These are phyloP conservation scores for Eucalyptus polybractea DNA, from an alignment of 345 rosid genomes.

Conservation along the genomic window DNA sequence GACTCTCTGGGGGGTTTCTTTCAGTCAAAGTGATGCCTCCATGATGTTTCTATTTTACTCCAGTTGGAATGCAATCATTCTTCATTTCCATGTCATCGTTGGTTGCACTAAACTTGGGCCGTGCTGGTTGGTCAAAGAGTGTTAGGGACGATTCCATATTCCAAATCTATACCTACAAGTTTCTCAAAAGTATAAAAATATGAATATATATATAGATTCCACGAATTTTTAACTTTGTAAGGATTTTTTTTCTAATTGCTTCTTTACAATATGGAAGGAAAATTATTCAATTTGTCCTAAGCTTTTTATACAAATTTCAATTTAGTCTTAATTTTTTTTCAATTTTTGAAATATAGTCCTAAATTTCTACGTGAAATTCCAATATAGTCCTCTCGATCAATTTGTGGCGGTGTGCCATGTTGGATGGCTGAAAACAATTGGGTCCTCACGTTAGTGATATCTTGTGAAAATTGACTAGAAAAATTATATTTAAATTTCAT, in stretches of 20 bases:
- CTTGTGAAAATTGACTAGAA: fast-evolving
- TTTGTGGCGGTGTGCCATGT: fast-evolving
- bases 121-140: neutral
- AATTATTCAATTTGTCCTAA: neutral
- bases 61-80: neutral
- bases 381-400: fast-evolving
- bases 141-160: neutral
- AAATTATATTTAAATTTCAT: neutral
- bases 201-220: neutral
- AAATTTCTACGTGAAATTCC: neutral
- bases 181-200: neutral
- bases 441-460: neutral
- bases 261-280: neutral
- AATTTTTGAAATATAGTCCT: neutral
- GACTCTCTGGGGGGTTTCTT: neutral
- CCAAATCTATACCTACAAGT: neutral
- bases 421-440: neutral
- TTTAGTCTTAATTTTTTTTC: neutral
- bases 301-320: neutral
- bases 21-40: neutral
- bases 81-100: neutral
- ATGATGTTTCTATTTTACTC: neutral
- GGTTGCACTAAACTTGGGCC: neutral
- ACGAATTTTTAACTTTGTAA: neutral
- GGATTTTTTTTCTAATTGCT: neutral